Evolutionary conservation across 2,329 filamentous ascomycete genomes (phyloP).

Genomic region (Aspergillus floridensis): DNA sequence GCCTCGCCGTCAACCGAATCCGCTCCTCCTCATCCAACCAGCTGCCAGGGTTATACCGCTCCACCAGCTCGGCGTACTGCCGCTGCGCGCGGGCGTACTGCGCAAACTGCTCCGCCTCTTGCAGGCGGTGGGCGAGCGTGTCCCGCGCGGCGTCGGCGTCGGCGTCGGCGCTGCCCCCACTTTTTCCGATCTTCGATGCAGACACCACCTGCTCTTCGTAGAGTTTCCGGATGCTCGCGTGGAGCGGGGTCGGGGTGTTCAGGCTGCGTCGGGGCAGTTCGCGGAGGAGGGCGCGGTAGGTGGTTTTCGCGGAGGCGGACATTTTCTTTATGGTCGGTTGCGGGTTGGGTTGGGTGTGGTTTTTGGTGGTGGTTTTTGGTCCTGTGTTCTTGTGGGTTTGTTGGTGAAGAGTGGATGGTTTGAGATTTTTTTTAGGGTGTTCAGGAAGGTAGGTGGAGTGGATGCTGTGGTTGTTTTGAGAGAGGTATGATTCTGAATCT

Average conservation of each 20-base stretch:
- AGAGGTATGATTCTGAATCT: too few species aligned
- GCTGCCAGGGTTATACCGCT: slow-evolving; percentile 93
- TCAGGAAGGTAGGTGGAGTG: too few species aligned
- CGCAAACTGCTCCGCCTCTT: slow-evolving; percentile 72
- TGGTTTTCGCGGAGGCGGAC: slow-evolving; percentile 56
- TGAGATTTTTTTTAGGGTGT: too few species aligned
- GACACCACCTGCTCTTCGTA: slow-evolving; percentile 48
- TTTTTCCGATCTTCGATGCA: slow-evolving; percentile 24
- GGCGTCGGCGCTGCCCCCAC: slow-evolving; percentile 8
- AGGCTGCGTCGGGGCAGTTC: slow-evolving; percentile 74
- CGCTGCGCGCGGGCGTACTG: slow-evolving; percentile 83
- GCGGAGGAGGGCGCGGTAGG: slow-evolving; percentile 86
- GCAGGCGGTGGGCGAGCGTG: slow-evolving; percentile 32
- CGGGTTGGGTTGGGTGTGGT: background rate
- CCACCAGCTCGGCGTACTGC: slow-evolving; percentile 74
- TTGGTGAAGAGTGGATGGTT: background rate
- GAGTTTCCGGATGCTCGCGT: slow-evolving; percentile 64
- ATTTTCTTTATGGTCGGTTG: slow-evolving; percentile 19
- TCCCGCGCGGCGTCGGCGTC: slow-evolving; percentile 1
- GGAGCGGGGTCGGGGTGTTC: slow-evolving; percentile 65
- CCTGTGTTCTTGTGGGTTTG: background rate
- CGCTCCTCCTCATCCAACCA: slow-evolving; percentile 81
- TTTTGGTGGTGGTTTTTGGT: background rate
- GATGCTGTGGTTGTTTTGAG: too few species aligned
- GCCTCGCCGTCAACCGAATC: slow-evolving; percentile 75